Evolutionary conservation across 352 stramenopile genomes (phyloP).

Genomic region (Saprolegnia parasitica): DNA sequence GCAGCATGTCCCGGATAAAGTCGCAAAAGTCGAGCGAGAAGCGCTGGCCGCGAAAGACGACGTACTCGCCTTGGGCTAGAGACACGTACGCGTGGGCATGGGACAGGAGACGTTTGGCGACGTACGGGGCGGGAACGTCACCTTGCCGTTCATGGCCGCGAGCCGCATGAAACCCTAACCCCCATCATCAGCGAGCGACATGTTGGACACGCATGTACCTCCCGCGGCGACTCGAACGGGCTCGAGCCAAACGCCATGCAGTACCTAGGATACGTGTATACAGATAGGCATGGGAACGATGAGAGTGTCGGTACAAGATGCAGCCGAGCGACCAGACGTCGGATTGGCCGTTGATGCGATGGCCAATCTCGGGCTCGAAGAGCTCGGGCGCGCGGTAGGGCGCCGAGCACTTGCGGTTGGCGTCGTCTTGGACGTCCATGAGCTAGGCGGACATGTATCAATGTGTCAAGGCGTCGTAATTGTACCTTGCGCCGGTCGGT

Average conservation of each 20-base stretch:
- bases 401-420: constrained; percentile 74
- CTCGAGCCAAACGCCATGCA: constrained; percentile 81
- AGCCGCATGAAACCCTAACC: constrained; percentile 78
- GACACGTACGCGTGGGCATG: too few species aligned
- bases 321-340: constrained; percentile 84
- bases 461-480: background rate
- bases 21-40: constrained; percentile 82
- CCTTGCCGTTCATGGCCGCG: constrained; percentile 69
- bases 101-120: too few species aligned
- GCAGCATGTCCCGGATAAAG: constrained; percentile 84
- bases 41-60: constrained; percentile 56
- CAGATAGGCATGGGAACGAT: constrained; percentile 2
- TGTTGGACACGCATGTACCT: constrained; percentile 47
- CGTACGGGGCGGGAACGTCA: constrained; percentile 66
- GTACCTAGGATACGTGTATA: constrained; percentile 50
- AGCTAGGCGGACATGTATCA: constrained; percentile 34
- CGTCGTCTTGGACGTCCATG: constrained; percentile 72
- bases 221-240: constrained; percentile 70
- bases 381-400: constrained; percentile 81
- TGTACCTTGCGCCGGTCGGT: constrained; percentile 22
- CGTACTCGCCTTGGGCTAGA: constrained; percentile 55
- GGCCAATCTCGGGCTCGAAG: constrained; percentile 66
- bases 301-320: constrained; percentile 49
- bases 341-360: constrained; percentile 65
- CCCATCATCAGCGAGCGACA: background rate